These are phyloP conservation scores for Plenodomus lindquistii DNA, from an alignment of 2,329 filamentous ascomycete genomes.

Conservation along the genomic window DNA sequence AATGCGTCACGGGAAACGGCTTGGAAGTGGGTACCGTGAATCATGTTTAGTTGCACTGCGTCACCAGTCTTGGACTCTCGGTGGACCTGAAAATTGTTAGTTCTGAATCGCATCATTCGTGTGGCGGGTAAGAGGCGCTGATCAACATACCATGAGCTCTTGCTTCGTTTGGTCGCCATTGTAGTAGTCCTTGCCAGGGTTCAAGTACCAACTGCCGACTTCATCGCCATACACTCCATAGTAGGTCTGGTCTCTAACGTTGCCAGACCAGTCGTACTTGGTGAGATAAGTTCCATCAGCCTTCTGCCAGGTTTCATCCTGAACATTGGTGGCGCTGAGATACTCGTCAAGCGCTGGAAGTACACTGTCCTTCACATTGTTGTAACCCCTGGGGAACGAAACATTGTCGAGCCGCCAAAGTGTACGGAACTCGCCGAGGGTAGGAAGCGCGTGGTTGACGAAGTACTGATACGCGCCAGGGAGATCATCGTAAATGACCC, in stretches of 20 bases:
- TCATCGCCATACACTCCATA: slow-evolving; percentile 56
- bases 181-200: slow-evolving; percentile 56
- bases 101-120: background rate
- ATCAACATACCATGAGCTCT: slow-evolving; percentile 50
- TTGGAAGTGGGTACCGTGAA: slow-evolving; percentile 54
- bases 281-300: slow-evolving; percentile 55
- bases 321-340: slow-evolving; percentile 52
- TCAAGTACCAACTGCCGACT: slow-evolving; percentile 58
- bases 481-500: slow-evolving; percentile 55
- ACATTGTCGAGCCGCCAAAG: slow-evolving; percentile 56
- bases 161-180: slow-evolving; percentile 59
- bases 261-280: slow-evolving; percentile 56
- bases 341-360: slow-evolving; percentile 53
- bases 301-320: slow-evolving; percentile 59
- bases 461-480: slow-evolving; percentile 61
- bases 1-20: slow-evolving; percentile 35
- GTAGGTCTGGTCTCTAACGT: slow-evolving; percentile 48
- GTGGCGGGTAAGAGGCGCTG: too few relatives aligned
- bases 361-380: slow-evolving; percentile 50
- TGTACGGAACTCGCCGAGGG: slow-evolving; percentile 56
- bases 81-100: slow-evolving; percentile 42
- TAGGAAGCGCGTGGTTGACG: slow-evolving; percentile 54
- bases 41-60: slow-evolving; percentile 58
- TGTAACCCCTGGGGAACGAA: slow-evolving; percentile 54
- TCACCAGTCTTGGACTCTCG: slow-evolving; percentile 57